Conservation (phyloP, 2,329 filamentous ascomycete species). For the Lecanicillium sp. region DNA sequence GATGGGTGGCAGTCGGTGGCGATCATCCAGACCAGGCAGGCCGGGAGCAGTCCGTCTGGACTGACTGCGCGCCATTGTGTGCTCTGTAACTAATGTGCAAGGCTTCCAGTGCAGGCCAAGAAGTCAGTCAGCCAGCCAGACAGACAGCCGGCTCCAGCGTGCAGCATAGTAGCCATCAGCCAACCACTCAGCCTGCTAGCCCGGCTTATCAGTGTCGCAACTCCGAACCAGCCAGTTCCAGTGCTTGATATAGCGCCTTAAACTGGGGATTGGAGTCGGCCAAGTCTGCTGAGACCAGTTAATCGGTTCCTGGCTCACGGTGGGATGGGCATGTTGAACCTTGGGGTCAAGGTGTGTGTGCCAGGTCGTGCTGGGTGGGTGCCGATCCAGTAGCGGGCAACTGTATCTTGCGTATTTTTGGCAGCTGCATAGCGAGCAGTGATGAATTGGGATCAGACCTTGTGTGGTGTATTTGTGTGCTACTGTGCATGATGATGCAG, state of each 20-base stretch:
- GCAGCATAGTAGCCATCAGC: no score
- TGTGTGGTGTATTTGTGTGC: background rate
- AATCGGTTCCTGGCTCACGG: conserved; percentile 3
- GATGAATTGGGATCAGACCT: no score
- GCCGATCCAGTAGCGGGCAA: background rate
- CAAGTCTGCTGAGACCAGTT: background rate
- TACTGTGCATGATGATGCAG: background rate
- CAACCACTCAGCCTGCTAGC: no score
- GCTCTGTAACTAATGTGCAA: conserved; percentile 5
- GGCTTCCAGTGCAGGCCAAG: background rate
- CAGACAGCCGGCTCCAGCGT: no score
- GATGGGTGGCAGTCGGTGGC: background rate
- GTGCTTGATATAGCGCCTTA: no score
- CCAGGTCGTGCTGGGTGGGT: background rate
- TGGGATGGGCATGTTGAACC: background rate
- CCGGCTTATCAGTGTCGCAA: conserved; percentile 6
- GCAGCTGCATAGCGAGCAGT: background rate
- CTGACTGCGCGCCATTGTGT: background rate
- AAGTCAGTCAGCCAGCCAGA: no score
- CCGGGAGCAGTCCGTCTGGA: background rate
- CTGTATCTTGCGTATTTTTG: background rate
- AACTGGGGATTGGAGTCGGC: background rate
- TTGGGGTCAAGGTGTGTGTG: background rate
- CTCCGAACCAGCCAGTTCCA: background rate
- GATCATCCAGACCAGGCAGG: background rate